These are phyloP conservation scores for Candida coleopterorum DNA, from an alignment of 805 yeast genomes.

Conservation along the genomic window DNA sequence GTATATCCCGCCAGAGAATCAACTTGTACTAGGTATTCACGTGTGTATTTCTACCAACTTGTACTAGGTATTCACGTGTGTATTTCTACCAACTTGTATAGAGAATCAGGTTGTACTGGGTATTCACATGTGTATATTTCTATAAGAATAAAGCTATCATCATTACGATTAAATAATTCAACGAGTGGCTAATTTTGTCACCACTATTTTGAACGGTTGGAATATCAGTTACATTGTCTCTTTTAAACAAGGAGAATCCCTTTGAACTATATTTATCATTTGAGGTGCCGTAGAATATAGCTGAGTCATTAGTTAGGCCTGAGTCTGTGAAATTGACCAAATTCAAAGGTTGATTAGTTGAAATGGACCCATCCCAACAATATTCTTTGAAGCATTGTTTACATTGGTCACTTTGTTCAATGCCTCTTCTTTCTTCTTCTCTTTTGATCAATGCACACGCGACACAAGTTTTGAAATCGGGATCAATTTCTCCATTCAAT, in stretches of 20 bases:
- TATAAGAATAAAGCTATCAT: too few species aligned
- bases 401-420: constrained; percentile 66
- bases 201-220: too few species aligned
- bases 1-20: too few species aligned
- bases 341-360: constrained; percentile 11
- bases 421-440: constrained; percentile 63
- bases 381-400: constrained; percentile 62
- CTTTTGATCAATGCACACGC: constrained; percentile 82
- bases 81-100: too few species aligned
- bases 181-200: too few species aligned
- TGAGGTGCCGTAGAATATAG: constrained; percentile 7
- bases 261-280: background rate
- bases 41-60: too few species aligned
- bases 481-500: constrained; percentile 61
- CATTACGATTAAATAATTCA: too few species aligned
- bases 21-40: too few species aligned
- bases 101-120: too few species aligned
- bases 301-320: constrained; percentile 24
- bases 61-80: too few species aligned
- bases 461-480: constrained; percentile 67
- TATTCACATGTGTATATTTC: too few species aligned
- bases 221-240: too few species aligned
- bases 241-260: background rate
- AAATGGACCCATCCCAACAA: constrained; percentile 64
- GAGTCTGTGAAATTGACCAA: constrained; percentile 24